Evolutionary conservation across 305 asterid genomes (phyloP), one percentile per base, ranked within the genome.

Genomic region (Rubia balearica): DNA sequence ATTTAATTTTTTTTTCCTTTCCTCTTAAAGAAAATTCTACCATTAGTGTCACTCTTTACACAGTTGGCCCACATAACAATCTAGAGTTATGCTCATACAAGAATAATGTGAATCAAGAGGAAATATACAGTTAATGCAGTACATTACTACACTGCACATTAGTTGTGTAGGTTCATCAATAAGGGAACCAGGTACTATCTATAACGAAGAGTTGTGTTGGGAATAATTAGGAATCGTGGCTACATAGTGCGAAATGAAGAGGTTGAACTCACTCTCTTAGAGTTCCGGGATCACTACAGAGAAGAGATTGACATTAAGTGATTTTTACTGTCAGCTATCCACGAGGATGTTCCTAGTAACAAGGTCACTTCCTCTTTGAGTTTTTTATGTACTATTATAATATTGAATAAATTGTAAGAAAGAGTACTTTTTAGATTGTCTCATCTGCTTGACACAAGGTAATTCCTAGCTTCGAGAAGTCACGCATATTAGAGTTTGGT

Each of bases 211-310:
- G 91, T 98, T 12, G 40, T 84, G 70, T 84, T 91, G 65, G 99
- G 91, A 71, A 94, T 94, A 95, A 95, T 94, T 9, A 87, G 81
- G 79, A 96, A 94, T 65, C 92, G 98, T 70, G 99, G 97, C 48
- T 94, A 82, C 70, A 85, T 89, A 8, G 89, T 94, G 7, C 96
- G 96, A 63, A 74, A 36, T 73, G 68, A 86, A 0, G 97, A 89
- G 42, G 84, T 90, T 66, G 91, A 83, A 19, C 24, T 85, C 14
- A 76, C 96, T 13, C 90, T 94, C 43, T 74, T 80, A 46, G 87
- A 87, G 11, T 91, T 94, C 65, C 88, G 96, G 2, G 72, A 69
- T 1, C 85, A 79, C 77, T 83, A 81, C 41, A 89, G 96, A 1
- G 81, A 83, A 49, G 55, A 2, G 14, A 95, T 90, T 14, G 92